Evolutionary conservation across 2,329 filamentous ascomycete species (phyloP).

Genomic region (Setomelanomma holmii): DNA sequence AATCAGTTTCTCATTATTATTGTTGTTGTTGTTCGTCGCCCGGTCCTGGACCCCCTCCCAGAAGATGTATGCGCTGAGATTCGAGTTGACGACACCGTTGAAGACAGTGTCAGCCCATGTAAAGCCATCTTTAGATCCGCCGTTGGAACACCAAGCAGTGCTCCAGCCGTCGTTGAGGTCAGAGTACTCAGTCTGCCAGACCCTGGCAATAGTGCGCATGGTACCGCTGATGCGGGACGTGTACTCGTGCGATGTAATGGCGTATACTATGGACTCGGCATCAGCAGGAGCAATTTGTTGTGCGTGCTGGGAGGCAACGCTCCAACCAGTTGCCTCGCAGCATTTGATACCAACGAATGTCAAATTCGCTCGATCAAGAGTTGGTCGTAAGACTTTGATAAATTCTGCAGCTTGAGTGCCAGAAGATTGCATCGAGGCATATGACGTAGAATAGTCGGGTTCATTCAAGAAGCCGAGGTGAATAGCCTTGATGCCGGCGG

Average conservation of each 20-base stretch:
- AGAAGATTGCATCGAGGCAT: conserved; percentile 58
- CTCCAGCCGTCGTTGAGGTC: conserved; percentile 52
- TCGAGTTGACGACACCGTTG: conserved; percentile 56
- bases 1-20: conserved; percentile 45
- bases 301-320: conserved; percentile 47
- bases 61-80: conserved; percentile 62
- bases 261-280: conserved; percentile 48
- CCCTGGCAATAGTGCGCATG: conserved; percentile 52
- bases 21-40: conserved; percentile 46
- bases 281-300: conserved; percentile 48
- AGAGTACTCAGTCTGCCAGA: conserved; percentile 62
- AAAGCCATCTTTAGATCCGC: conserved; percentile 59
- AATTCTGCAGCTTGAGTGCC: conserved; percentile 60
- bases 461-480: conserved; percentile 57
- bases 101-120: conserved; percentile 65
- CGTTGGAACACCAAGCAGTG: conserved; percentile 57
- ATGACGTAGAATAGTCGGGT: conserved; percentile 50
- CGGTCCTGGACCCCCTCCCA: conserved; percentile 59
- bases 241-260: conserved; percentile 55
- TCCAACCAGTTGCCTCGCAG: conserved; percentile 56
- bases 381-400: conserved; percentile 56
- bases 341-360: conserved; percentile 51
- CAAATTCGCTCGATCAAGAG: conserved; percentile 48
- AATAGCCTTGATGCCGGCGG: conserved; percentile 50
- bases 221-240: conserved; percentile 49